Evolutionary conservation across 2,329 filamentous ascomycete genomes (phyloP), one percentile per base, ranked within the genome.

Genomic region (Acrocalymma vagum): DNA sequence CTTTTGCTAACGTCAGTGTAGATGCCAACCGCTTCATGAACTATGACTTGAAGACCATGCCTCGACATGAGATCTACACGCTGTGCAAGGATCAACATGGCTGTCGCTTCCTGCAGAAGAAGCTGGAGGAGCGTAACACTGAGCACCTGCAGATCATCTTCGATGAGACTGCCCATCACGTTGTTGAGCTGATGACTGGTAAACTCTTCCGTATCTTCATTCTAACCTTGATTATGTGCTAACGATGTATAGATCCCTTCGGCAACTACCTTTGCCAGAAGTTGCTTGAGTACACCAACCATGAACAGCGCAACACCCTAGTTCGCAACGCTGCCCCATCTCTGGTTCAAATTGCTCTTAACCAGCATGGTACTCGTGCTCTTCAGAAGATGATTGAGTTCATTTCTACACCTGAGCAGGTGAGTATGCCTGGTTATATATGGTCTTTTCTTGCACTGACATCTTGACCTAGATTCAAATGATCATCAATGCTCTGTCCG

Each of bases 341-440:
- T 51, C 89, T 99, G 78, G 90, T 95, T 16, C 86, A 86, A 59
- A 96, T 99, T 63, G 94, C 94, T 17, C 78, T 97, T 45, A 97
- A 99, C 73, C 93, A 96, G 75, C 94, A 99, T 69, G 94, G 94
- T 56, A 99, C 94, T 44, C 86, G 94, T 38, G 94, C 94, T 50
- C 76, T 99, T 44, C 94, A 99, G 76, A 99, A 97, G 81, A 99
- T 99, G 94, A 99, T 99, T 55, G 94, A 99, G 73, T 95, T 90
- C 68, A 89, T 99, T 62, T 88, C 86, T 36, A 95, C 90, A 17
- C 80, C 85, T 3, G 85, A 88, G 62, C 94, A 99, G 70, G 73
- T 65, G 13, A 42, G 54, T 71, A 13, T 13, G 32, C 32, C 9
- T 16, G 9, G 34, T 6, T 11, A 11, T 42, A 14, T 18, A 16